Evolutionary conservation across 139 green algal genomes (phyloP).

Genomic region (Picochlorum costavermella): DNA sequence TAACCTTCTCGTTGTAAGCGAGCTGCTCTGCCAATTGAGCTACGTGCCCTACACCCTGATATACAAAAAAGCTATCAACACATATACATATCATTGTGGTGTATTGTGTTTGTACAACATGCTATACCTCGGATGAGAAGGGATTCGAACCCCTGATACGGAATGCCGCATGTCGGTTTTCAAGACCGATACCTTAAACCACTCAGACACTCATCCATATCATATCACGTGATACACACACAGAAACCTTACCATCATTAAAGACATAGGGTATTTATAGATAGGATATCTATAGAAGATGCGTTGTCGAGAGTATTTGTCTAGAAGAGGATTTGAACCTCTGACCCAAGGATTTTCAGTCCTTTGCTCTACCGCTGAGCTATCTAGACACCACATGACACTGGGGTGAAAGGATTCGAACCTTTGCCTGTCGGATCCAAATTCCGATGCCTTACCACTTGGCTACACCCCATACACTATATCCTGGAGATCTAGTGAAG

Average conservation of each 20-base stretch:
- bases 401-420: constrained; percentile 9
- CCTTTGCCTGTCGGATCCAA: constrained; percentile 8
- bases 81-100: too few relatives aligned
- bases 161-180: constrained; percentile 33
- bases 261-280: too few relatives aligned
- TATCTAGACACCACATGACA: constrained; percentile 5
- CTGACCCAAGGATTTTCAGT: constrained; percentile 22
- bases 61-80: too few relatives aligned
- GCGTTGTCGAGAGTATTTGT: not conserved
- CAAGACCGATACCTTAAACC: constrained; percentile 51
- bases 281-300: too few relatives aligned
- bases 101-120: too few relatives aligned
- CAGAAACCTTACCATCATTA: too few relatives aligned
- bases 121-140: not conserved
- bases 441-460: constrained; percentile 9
- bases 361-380: constrained; percentile 22
- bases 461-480: constrained; percentile 8
- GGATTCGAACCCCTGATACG: constrained; percentile 15
- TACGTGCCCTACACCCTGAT: constrained; percentile 9
- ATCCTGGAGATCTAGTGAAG: constrained; percentile 20
- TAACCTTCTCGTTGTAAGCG: constrained; percentile 34
- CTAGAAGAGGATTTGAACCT: constrained; percentile 16
- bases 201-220: constrained; percentile 44
- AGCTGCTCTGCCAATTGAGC: constrained; percentile 36
- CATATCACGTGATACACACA: too few relatives aligned